A percentile compares a stretch with the other conserved stretches of the same genome.
These are phyloP conservation scores for Thyridium curvatum DNA, from an alignment of 2,329 filamentous ascomycete species.

Conservation along the genomic window DNA sequence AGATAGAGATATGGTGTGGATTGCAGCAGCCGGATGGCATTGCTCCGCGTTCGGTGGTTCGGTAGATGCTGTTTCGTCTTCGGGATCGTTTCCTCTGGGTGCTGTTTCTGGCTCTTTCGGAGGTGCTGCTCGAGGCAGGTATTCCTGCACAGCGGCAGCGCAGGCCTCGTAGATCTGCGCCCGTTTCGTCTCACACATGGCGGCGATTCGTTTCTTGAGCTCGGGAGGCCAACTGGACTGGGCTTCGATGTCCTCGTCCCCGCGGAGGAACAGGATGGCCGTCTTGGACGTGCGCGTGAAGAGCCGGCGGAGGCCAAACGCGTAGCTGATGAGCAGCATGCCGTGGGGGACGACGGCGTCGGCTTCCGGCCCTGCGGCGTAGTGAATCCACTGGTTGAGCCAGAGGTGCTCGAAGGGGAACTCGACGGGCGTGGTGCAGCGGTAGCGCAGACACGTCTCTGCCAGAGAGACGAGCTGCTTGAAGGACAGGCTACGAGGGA, in stretches of 20 bases:
- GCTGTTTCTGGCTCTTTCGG: no score
- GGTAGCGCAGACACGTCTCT: conserved; percentile 42
- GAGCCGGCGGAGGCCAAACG: conserved; percentile 40
- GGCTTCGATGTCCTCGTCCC: conserved; percentile 32
- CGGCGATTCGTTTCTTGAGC: conserved; percentile 42
- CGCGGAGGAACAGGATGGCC: conserved; percentile 37
- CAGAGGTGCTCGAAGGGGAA: conserved; percentile 42
- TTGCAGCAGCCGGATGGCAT: neutral
- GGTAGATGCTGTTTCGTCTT: no score
- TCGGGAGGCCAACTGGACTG: conserved; percentile 37
- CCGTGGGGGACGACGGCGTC: conserved; percentile 43
- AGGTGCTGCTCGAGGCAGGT: conserved; percentile 21
- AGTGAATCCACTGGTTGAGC: conserved; percentile 45
- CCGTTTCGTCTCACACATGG: conserved; percentile 40
- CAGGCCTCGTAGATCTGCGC: conserved; percentile 44
- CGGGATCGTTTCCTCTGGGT: no score
- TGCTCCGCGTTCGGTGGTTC: neutral
- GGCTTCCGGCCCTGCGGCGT: conserved; percentile 14
- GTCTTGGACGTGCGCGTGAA: conserved; percentile 45
- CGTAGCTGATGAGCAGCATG: conserved; percentile 45
- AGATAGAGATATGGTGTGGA: conserved; percentile 7
- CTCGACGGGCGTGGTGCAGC: conserved; percentile 44
- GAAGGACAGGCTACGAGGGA: conserved; percentile 40
- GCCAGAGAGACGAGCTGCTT: conserved; percentile 45
- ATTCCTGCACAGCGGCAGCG: conserved; percentile 35